Evolutionary conservation across 2,329 filamentous ascomycete genomes (phyloP).

Genomic region (Akanthomyces lecanii): DNA sequence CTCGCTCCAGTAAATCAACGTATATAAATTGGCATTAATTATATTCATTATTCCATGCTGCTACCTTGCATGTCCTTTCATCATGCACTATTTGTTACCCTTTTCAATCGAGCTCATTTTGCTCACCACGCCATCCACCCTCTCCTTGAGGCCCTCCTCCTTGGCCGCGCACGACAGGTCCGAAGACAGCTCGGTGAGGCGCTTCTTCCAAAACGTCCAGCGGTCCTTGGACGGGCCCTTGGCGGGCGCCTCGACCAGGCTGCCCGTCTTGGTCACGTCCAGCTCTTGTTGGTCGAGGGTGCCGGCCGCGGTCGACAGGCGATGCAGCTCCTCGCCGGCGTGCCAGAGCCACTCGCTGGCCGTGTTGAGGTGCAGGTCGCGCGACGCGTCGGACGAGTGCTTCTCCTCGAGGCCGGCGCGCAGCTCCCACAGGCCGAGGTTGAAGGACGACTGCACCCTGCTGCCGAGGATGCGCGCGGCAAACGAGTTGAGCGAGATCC

Average conservation of each 20-base stretch:
- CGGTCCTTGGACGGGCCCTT: slow-evolving; percentile 25
- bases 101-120: slow-evolving; percentile 24
- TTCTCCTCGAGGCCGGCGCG: slow-evolving; percentile 28
- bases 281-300: slow-evolving; percentile 22
- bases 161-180: slow-evolving; percentile 17
- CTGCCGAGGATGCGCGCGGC: slow-evolving; percentile 28
- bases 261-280: slow-evolving; percentile 22
- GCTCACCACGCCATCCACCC: slow-evolving; percentile 21
- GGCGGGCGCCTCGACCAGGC: slow-evolving; percentile 16
- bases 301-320: slow-evolving; percentile 17
- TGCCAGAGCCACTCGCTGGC: slow-evolving; percentile 29
- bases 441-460: slow-evolving; percentile 23
- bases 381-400: slow-evolving; percentile 15
- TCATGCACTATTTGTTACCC: background rate
- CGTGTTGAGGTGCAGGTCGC: slow-evolving; percentile 13
- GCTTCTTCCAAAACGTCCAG: slow-evolving; percentile 30
- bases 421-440: slow-evolving; percentile 30
- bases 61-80: background rate
- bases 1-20: background rate
- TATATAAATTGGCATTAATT: background rate
- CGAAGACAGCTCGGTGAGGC: slow-evolving; percentile 23
- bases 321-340: slow-evolving; percentile 26
- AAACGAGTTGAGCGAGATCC: slow-evolving; percentile 33
- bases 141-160: slow-evolving; percentile 22
- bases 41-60: background rate